These are phyloP conservation scores for Brettanomyces sp. DNA, from an alignment of 805 yeast genomes.

Conservation along the genomic window DNA sequence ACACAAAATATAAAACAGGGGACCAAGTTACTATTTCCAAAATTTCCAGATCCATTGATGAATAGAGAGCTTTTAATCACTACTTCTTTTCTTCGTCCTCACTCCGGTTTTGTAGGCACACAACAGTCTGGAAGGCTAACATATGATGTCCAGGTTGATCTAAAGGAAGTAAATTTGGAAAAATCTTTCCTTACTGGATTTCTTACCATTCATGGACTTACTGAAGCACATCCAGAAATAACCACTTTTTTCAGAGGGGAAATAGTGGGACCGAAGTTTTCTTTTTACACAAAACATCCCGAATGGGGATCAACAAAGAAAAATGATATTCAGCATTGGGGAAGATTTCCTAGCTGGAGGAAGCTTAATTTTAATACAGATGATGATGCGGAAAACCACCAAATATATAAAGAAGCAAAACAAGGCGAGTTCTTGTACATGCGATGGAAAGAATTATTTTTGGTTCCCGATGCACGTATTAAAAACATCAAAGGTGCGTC, in stretches of 20 bases:
- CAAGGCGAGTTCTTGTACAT: constrained; percentile 54
- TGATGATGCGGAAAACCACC: constrained; percentile 19
- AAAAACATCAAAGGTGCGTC: constrained; percentile 64
- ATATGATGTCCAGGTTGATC: constrained; percentile 60
- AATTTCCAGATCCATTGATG: neutral
- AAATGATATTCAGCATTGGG: constrained; percentile 60
- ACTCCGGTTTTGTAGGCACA: constrained; percentile 53
- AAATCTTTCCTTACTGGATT: constrained; percentile 49
- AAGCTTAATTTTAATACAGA: constrained; percentile 22
- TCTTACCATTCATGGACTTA: constrained; percentile 55
- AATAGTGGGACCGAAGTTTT: constrained; percentile 49
- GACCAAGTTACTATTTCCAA: neutral
- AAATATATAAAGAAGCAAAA: constrained; percentile 18
- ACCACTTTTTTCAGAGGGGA: constrained; percentile 70
- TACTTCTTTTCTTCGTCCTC: constrained; percentile 47
- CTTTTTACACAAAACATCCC: constrained; percentile 49
- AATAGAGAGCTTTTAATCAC: neutral
- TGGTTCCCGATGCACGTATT: constrained; percentile 71
- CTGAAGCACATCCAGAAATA: constrained; percentile 51
- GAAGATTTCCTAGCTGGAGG: constrained; percentile 33
- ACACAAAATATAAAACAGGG: too few relatives aligned
- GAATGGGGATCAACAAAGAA: constrained; percentile 42
- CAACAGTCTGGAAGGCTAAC: constrained; percentile 61
- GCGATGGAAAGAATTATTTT: constrained; percentile 92
- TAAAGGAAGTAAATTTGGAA: constrained; percentile 57